A percentile compares a stretch with the other conserved stretches of the same genome.
These are phyloP conservation scores for Metarhizium brunneum DNA, from an alignment of 2,329 filamentous ascomycete genomes.

Conservation along the genomic window DNA sequence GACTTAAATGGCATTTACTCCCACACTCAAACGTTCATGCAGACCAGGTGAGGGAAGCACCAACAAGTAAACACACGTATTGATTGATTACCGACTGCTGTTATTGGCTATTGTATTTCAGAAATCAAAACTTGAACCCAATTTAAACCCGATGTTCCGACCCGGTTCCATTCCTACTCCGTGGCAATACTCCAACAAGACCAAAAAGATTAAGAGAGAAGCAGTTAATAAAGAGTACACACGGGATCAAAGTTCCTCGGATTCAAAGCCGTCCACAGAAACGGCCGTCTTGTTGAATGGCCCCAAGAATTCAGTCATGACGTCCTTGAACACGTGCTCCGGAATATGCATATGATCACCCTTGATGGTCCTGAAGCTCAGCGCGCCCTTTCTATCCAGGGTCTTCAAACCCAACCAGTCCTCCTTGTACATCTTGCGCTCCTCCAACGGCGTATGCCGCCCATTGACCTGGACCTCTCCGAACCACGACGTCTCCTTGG, in stretches of 20 bases:
- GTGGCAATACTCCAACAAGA: not conserved
- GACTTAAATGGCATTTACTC: not conserved
- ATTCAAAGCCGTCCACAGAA: constrained; percentile 10
- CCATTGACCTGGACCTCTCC: constrained; percentile 67
- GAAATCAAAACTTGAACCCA: not conserved
- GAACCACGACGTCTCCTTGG: constrained; percentile 89
- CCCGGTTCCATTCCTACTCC: not conserved
- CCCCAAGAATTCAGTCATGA: constrained; percentile 61
- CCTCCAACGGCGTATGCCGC: constrained; percentile 54
- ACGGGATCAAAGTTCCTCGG: constrained; percentile 27
- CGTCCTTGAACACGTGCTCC: constrained; percentile 53
- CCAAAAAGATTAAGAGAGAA: no score
- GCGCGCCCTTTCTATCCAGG: constrained; percentile 68
- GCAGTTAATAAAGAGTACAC: not conserved
- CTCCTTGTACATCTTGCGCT: constrained; percentile 69
- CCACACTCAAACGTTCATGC: not conserved
- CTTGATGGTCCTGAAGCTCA: constrained; percentile 63
- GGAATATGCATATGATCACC: constrained; percentile 79
- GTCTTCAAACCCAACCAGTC: constrained; percentile 85
- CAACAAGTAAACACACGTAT: not conserved
- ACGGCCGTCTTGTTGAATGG: constrained; percentile 29
- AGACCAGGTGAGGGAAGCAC: not conserved
- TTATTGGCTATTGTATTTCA: not conserved
- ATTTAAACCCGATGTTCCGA: no score
- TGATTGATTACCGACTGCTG: not conserved